Conservation (phyloP, 1,139 yeast genomes). For the Geotrichum phurueaensis region DNA sequence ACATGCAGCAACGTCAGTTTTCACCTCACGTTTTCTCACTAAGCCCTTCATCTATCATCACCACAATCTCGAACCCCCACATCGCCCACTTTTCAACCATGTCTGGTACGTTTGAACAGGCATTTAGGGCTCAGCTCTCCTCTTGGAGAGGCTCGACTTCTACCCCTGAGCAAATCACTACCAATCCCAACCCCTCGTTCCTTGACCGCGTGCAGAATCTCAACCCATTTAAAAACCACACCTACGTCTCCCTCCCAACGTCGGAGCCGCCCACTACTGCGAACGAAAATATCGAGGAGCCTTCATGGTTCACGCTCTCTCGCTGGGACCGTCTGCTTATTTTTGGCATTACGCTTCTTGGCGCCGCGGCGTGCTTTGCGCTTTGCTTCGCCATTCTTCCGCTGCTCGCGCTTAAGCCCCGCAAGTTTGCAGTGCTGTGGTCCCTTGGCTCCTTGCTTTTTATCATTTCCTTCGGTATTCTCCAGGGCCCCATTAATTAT, state of each 20-base stretch:
- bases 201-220: conserved; percentile 38
- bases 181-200: conserved; percentile 27
- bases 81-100: not conserved
- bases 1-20: not conserved
- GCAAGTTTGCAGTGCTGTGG: conserved; percentile 84
- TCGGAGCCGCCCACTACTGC: conserved; percentile 34
- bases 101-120: conserved; percentile 28
- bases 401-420: conserved; percentile 79
- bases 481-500: conserved; percentile 88
- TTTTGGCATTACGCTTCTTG: conserved; percentile 69
- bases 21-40: not conserved
- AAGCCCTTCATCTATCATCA: not conserved
- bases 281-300: conserved; percentile 41
- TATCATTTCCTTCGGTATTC: conserved; percentile 80
- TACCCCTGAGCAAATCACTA: conserved; percentile 27
- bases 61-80: not conserved
- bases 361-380: conserved; percentile 72
- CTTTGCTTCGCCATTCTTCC: conserved; percentile 82
- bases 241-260: conserved; percentile 49
- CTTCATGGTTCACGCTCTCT: conserved; percentile 55
- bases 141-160: conserved; percentile 33
- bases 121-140: conserved; percentile 36
- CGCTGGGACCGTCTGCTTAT: conserved; percentile 76
- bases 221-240: conserved; percentile 41
- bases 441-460: conserved; percentile 83